Conservation (phyloP, 2,329 filamentous ascomycete genomes). For the Penicillium sp. region DNA sequence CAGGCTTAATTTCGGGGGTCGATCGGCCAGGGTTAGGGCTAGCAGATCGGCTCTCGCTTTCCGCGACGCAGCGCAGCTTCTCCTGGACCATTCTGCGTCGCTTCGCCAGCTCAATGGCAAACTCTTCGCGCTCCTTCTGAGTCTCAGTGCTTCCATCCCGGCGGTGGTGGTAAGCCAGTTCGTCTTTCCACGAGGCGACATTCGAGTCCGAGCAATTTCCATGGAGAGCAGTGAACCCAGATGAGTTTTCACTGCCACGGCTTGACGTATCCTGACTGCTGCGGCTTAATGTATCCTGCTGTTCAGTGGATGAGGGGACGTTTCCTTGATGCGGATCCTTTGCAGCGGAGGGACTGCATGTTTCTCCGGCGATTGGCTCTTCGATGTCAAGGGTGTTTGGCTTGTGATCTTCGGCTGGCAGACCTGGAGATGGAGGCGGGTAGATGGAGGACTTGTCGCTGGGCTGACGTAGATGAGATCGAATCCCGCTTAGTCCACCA, state of each 20-base stretch:
- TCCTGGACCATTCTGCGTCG: slow-evolving; percentile 46
- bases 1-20: slow-evolving; percentile 34
- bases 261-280: slow-evolving; percentile 11
- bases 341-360: not conserved
- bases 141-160: slow-evolving; percentile 47
- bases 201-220: slow-evolving; percentile 8
- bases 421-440: slow-evolving; percentile 44
- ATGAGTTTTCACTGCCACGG: slow-evolving; percentile 16
- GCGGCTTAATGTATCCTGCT: slow-evolving; percentile 5
- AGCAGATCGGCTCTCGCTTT: slow-evolving; percentile 41
- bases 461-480: slow-evolving; percentile 73
- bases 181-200: slow-evolving; percentile 45
- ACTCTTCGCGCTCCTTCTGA: slow-evolving; percentile 45
- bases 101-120: slow-evolving; percentile 47
- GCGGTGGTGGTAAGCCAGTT: slow-evolving; percentile 41
- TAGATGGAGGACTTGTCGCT: slow-evolving; percentile 81
- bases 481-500: slow-evolving; percentile 62
- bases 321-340: not conserved
- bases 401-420: slow-evolving; percentile 31
- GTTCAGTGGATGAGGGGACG: not conserved
- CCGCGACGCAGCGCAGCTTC: slow-evolving; percentile 42
- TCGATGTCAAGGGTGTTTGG: not conserved
- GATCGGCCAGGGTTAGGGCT: slow-evolving; percentile 39
- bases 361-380: slow-evolving; percentile 3
- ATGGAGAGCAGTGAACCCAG: slow-evolving; percentile 3